Conservation (phyloP, 2,329 filamentous ascomycete species). For the Exophiala phaeomuriformis region DNA sequence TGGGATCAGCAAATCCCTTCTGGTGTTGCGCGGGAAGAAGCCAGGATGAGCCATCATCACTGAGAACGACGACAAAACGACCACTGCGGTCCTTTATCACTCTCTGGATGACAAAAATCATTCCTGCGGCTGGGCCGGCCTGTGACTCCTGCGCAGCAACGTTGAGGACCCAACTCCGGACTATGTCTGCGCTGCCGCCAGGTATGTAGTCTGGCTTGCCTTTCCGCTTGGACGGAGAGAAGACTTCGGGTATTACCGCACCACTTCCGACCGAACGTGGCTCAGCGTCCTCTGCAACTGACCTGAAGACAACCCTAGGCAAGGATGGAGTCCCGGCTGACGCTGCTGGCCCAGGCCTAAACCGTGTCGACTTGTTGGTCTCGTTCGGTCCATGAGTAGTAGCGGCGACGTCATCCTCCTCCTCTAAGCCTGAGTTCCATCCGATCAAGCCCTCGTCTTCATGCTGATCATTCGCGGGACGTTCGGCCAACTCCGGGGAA, state of each 20-base stretch:
- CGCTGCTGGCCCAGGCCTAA: constrained; percentile 1
- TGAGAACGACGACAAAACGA: constrained; percentile 11
- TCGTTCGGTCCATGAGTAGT: neutral
- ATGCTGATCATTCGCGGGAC: neutral
- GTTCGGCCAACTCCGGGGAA: constrained; percentile 13
- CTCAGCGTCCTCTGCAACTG: neutral
- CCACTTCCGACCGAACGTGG: neutral
- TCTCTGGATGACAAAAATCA: constrained; percentile 4
- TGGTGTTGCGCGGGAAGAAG: constrained; percentile 16
- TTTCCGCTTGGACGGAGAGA: constrained; percentile 24
- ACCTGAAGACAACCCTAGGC: constrained; percentile 10
- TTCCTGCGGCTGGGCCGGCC: neutral
- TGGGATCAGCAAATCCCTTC: neutral
- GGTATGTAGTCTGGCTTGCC: constrained; percentile 22
- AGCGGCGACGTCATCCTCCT: neutral
- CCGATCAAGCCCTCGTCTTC: neutral
- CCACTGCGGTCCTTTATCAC: constrained; percentile 13
- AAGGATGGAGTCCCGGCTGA: neutral
- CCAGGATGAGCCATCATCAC: constrained; percentile 14
- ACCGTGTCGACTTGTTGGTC: constrained; percentile 3
- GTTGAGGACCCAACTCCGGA: constrained; percentile 21
- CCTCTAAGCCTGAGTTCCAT: neutral
- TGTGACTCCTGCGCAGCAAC: constrained; percentile 19
- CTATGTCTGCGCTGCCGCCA: constrained; percentile 20
- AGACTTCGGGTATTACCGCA: constrained; percentile 21